A percentile compares a stretch with the other conserved stretches of the same genome.
These are phyloP conservation scores for Brassica rapa DNA, from an alignment of 345 rosid genomes.

Conservation along the genomic window DNA sequence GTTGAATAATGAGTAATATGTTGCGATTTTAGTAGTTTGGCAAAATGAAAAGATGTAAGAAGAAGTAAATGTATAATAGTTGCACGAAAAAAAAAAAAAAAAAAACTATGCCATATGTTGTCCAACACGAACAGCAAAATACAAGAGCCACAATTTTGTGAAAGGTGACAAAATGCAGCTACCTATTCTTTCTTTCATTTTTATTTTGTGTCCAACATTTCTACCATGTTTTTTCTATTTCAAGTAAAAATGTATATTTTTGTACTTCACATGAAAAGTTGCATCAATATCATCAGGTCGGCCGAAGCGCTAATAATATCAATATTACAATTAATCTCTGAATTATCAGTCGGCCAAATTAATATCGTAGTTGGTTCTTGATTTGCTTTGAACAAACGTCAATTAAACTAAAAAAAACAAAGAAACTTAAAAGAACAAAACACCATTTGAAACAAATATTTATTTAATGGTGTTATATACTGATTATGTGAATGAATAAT, in stretches of 20 bases:
- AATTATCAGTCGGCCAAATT: background rate
- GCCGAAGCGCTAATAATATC: background rate
- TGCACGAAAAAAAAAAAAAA: background rate
- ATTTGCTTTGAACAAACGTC: no score
- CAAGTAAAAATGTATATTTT: background rate
- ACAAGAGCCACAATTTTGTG: constrained; percentile 12
- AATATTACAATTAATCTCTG: background rate
- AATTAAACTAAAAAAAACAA: no score
- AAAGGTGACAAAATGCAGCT: constrained; percentile 9
- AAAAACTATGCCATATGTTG: background rate
- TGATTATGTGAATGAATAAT: no score
- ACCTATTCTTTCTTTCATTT: background rate
- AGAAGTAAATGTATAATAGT: background rate
- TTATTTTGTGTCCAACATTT: background rate
- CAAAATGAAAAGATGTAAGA: no score
- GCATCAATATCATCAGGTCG: constrained; percentile 4
- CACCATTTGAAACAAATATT: no score
- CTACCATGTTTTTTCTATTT: background rate
- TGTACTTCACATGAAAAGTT: background rate
- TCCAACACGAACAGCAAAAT: background rate
- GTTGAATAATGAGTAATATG: no score
- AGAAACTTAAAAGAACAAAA: no score
- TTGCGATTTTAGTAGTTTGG: no score
- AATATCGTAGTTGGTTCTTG: background rate
- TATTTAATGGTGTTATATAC: no score